Base-by-base conservation (phyloP, 2,329 filamentous ascomycete species). In the Colletotrichum sp. region DNA sequence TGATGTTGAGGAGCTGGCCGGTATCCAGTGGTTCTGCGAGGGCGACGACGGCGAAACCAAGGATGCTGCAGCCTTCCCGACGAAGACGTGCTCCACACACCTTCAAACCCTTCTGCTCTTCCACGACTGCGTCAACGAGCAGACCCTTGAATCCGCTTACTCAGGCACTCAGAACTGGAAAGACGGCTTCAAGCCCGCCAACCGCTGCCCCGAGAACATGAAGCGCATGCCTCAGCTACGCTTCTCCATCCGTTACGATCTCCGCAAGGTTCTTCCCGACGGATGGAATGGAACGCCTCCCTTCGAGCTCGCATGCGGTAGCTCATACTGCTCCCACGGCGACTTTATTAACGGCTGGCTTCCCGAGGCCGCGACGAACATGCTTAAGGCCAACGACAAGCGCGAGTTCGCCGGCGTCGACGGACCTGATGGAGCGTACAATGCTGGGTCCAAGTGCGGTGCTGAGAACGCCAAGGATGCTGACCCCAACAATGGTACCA, bases 331-430 rank as follows among this genome's bases (percentile, higher is more conserved):
- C 82, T 82, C 80, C 5, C 87, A 88, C 77, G 86, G 87, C 5
- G 87, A 88, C 77, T 88, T 88, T 67, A 87, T 89, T 79, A 88
- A 88, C 52, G 87, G 83, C 7, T 89, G 87, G 87, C 80, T 84
- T 3, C 78, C 79, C 16, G 85, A 87, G 70, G 83, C 82, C 2
- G 84, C 84, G 1, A 55, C 79, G 71, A 85, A 86, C 71, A 87
- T 88, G 86, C 76, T 88, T 15, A 80, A 78, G 34, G 82, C 85
- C 1, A 82, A 77, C 5, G 6, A 55, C n/a, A 78, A 84, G 66
- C 85, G 85, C 79, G 75, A 84, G n/a, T 88, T 84, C 56, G 76
- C 74, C 9, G 74, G 78, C 13, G 83, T 87, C 13, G 76, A 82
- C 58, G 84, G 84, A 8, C 77, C 78, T 12, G 60, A 81, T 24